These are phyloP conservation scores for Euphrasia arctica DNA, from an alignment of 305 asterid genomes.

Conservation along the genomic window DNA sequence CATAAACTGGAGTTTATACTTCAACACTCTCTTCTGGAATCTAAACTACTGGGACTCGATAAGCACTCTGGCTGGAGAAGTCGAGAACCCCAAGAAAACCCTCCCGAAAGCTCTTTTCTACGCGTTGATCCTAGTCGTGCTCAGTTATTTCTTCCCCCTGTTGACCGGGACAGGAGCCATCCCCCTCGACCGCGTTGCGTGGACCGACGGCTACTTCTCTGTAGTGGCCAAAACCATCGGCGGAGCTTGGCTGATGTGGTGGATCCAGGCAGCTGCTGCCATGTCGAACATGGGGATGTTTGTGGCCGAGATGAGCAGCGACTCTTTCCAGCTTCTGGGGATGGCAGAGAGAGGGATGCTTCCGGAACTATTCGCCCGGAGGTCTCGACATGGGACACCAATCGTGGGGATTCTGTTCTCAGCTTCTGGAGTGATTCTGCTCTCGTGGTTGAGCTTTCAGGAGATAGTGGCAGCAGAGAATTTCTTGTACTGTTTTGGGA, in stretches of 20 bases:
- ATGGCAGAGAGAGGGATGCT: constrained; percentile 8
- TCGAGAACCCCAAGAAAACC: constrained; percentile 9
- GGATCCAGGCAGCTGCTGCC: constrained; percentile 6
- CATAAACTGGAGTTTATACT: constrained; percentile 3
- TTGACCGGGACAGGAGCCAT: constrained; percentile 2
- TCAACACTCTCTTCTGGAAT: constrained; percentile 8
- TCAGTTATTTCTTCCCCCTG: neutral
- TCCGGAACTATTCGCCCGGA: constrained; percentile 2
- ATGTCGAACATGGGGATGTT: constrained; percentile 14
- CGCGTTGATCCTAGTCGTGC: neutral
- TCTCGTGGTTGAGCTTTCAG: constrained; percentile 13
- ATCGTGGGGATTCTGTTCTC: neutral
- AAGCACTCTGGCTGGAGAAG: neutral
- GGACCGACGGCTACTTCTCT: constrained; percentile 11
- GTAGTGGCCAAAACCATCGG: neutral
- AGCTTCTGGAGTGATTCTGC: neutral
- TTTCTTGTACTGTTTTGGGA: constrained; percentile 73
- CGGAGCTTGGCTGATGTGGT: constrained; percentile 6
- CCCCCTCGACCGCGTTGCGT: neutral
- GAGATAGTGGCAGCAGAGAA: constrained; percentile 84
- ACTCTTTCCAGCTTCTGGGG: constrained; percentile 1
- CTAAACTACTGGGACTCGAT: constrained; percentile 6
- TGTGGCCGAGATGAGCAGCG: constrained; percentile 8
- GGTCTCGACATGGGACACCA: constrained; percentile 1
- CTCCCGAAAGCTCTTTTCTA: constrained; percentile 3